Evolutionary conservation across 305 asterid species (phyloP), one percentile per base, ranked within the genome.

Genomic region (Andrographis paniculata): DNA sequence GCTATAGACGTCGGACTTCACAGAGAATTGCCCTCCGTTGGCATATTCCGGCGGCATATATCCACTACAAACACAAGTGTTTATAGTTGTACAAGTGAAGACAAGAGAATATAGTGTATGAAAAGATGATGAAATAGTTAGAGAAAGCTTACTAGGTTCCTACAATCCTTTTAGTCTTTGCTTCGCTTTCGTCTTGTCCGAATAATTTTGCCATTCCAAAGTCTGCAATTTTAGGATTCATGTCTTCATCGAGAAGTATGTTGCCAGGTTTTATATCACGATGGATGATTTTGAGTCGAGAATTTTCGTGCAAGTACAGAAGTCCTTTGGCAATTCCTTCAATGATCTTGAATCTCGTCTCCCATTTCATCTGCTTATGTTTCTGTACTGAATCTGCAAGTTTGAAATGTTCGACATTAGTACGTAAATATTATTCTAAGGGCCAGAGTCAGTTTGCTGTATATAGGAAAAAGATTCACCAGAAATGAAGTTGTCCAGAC

Each of bases 211-310:
- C 73, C 62, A 67, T 46, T 12, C 81, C 75, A 55, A 70, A 70
- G 21, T 63, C 72, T 1, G 72, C 63, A 10, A 70, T 64, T 64
- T 70, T 66, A 6, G 75, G 65, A 3, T 60, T 66, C 77, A 70
- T 70, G 5, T 62, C 63, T n/a, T 41, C 45, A 6, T 70, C 77
- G 11, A 74, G 44, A 40, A 70, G 68, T n/a, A 70, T 42, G 45
- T 74, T 70, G 14, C 72, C 45, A 5, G 75, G 68, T 55, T 74
- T 74, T 7, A 73, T 62, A 60, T 69, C 71, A 33, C 68, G 71
- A 9, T 69, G 74, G 21, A 69, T 62, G 6, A 69, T 69, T 30
- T 49, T 16, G 1, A 65, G 50, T 11, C 58, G 63, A 20, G 76
- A 69, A 44, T 73, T 64, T 41, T 73, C 73, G 1, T 73, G 76